phyloP scores from a whole-genome alignment of 2,329 filamentous ascomycete genomes.

The Harringtonia aguacate region DNA sequence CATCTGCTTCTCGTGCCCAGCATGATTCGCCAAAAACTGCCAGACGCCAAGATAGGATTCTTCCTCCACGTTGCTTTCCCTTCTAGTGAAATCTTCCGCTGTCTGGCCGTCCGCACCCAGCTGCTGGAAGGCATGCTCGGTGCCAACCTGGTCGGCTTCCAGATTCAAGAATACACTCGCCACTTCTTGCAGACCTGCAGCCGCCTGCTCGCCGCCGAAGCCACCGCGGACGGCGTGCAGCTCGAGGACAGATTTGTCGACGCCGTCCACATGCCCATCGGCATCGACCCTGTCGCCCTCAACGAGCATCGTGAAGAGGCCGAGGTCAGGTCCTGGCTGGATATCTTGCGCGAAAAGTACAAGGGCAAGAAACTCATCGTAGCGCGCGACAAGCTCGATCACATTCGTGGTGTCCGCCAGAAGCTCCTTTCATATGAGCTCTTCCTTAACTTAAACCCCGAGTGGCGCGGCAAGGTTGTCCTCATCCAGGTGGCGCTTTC shows the following conservation, averaged over 20 bases:
- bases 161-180: constrained; percentile 83
- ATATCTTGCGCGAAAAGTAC: constrained; percentile 73
- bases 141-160: constrained; percentile 86
- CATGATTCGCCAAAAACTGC: constrained; percentile 83
- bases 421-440: constrained; percentile 88
- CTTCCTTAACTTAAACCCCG: constrained; percentile 86
- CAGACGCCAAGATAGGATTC: constrained; percentile 91
- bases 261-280: constrained; percentile 75
- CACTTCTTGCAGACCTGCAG: constrained; percentile 96
- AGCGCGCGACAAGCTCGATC: constrained; percentile 86
- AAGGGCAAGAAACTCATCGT: constrained; percentile 84
- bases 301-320: constrained; percentile 57
- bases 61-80: constrained; percentile 94
- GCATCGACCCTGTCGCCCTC: constrained; percentile 75
- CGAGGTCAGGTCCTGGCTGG: constrained; percentile 69
- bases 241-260: constrained; percentile 90
- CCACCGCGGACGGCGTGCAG: constrained; percentile 77
- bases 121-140: constrained; percentile 88
- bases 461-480: constrained; percentile 81
- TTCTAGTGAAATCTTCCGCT: constrained; percentile 91
- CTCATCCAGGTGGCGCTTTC: constrained; percentile 91
- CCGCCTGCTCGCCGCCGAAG: constrained; percentile 80
- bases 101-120: constrained; percentile 75
- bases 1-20: constrained; percentile 79
- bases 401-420: constrained; percentile 83